phyloP scores from a whole-genome alignment of 2,329 filamentous ascomycete genomes.

The Calonectria honghensis region DNA sequence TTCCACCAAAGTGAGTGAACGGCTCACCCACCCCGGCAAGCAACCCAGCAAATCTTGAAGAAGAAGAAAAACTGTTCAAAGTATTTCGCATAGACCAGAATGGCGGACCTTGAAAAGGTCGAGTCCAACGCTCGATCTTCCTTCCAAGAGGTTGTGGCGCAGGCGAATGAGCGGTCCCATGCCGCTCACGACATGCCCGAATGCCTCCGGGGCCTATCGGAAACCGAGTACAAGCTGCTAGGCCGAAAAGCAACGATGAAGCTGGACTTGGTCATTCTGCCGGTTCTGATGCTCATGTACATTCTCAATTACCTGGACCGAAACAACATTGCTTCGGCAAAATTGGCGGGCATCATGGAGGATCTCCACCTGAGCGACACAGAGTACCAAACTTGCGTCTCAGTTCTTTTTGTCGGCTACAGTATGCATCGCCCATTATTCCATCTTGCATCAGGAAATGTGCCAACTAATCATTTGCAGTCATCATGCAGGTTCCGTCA shows the following conservation, averaged over 20 bases:
- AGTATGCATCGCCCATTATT: neutral
- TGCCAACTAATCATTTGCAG: neutral
- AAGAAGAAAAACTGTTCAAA: neutral
- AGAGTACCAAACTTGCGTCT: constrained; percentile 62
- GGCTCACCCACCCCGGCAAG: neutral
- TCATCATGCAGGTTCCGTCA: constrained; percentile 61
- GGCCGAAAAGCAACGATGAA: constrained; percentile 49
- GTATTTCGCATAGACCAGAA: neutral
- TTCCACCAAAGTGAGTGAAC: neutral
- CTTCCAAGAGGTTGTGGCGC: neutral
- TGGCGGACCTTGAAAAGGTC: constrained; percentile 15
- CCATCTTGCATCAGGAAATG: neutral
- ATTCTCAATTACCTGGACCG: constrained; percentile 65
- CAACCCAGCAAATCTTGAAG: neutral
- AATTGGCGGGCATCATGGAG: constrained; percentile 57
- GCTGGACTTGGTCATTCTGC: constrained; percentile 57
- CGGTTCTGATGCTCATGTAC: constrained; percentile 59
- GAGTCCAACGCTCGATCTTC: neutral
- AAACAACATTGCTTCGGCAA: constrained; percentile 48
- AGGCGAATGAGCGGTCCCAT: constrained; percentile 16
- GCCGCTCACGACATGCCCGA: constrained; percentile 36
- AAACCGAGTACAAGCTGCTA: constrained; percentile 32
- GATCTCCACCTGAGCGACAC: constrained; percentile 61
- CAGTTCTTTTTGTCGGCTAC: constrained; percentile 61
- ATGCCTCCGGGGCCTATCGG: constrained; percentile 30